Evolutionary conservation across 805 yeast species (phyloP), one percentile per base, ranked within the genome.

Genomic region (Kodamaea laetipori): DNA sequence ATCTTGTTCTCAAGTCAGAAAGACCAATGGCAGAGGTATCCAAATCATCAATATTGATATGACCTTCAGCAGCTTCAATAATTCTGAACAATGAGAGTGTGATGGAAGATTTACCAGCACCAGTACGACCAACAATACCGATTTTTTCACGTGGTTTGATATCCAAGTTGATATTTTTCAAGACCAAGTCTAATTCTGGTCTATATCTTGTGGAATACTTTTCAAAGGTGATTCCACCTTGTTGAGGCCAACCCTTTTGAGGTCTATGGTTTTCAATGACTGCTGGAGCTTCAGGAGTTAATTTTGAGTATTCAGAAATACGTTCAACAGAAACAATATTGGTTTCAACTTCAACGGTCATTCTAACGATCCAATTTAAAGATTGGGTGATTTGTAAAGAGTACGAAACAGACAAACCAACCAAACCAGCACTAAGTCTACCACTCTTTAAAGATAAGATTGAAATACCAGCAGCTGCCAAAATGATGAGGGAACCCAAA

Each of bases 291-390:
- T 94, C 99, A n/a, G 90, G 73, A 28, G 69, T 69, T 48, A 94
- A 71, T n/a, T 69, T 64, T 27, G 95, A 79, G 63, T 90, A 92
- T 63, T 92, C 99, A 65, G 87, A 74, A 42, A 92, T 82, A 68
- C 99, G 82, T 71, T 92, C 99, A 35, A 95, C 97, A 13, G 96
- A 86, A 28, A 94, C 99, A 69, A 94, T 90, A 65, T 90, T 92
- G 9, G 97, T 90, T 66, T 94, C 99, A 36, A 94, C 96, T 56
- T 94, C 99, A 34, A 94, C 99, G 0, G 97, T 88, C 98, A 90
- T 92, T 69, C 99, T 80, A 23, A 94, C 98, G 66, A 94, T 89
- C 97, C 97, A 92, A 64, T 90, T 92, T 66, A 94, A 77, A 0
- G 96, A 78, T 66, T 90, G 96, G 0, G 99, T 94, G 48, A 90